These are phyloP conservation scores for Venturia oleaginea DNA, from an alignment of 2,329 filamentous ascomycete genomes.

Conservation along the genomic window DNA sequence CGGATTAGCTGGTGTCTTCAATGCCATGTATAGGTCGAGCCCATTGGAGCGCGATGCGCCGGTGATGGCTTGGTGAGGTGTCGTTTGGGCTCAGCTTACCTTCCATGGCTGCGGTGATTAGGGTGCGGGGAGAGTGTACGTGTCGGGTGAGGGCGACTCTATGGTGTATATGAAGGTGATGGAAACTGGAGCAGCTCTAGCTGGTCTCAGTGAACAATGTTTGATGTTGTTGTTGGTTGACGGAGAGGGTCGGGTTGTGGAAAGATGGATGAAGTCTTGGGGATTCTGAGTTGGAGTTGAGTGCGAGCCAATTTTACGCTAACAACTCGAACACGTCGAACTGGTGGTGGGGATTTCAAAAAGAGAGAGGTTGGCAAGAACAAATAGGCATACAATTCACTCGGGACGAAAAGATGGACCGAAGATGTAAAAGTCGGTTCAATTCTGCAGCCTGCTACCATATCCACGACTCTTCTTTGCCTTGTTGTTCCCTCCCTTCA, in stretches of 20 bases:
- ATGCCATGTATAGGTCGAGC: background rate
- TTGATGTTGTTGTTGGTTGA: conserved; percentile 2
- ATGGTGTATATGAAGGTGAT: too few species aligned
- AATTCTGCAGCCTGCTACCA: background rate
- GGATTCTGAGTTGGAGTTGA: conserved; percentile 6
- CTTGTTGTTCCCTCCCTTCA: too few species aligned
- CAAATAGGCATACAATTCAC: background rate
- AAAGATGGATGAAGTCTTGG: background rate
- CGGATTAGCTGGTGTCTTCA: conserved; percentile 23
- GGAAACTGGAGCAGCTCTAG: conserved; percentile 6
- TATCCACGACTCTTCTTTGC: background rate
- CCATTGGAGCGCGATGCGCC: background rate
- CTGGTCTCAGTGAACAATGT: background rate
- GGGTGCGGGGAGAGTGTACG: conserved; percentile 15
- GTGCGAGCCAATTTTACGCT: conserved; percentile 4
- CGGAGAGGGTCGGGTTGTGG: background rate
- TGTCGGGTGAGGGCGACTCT: conserved; percentile 12
- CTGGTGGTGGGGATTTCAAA: background rate
- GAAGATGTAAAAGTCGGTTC: background rate
- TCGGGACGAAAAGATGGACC: background rate
- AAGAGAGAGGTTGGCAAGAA: background rate
- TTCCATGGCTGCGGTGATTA: conserved; percentile 41
- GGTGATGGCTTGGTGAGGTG: conserved; percentile 23
- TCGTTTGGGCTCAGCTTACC: conserved; percentile 43
- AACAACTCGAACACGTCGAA: background rate